These are phyloP conservation scores for Fusarium staphyleae DNA, from an alignment of 2,329 filamentous ascomycete genomes.

Conservation along the genomic window DNA sequence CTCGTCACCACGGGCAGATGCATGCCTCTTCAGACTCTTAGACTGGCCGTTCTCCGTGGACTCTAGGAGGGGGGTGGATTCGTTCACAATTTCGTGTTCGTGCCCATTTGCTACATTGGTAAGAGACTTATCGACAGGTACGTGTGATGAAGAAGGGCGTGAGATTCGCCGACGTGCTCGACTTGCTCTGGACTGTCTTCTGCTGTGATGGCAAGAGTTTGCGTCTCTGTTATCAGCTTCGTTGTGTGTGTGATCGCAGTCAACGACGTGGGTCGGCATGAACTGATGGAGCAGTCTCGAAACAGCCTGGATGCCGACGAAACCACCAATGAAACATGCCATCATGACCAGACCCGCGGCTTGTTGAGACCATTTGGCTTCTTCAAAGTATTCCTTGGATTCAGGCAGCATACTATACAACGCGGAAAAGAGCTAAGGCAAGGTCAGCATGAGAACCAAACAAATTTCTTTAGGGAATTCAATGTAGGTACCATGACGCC, in stretches of 20 bases:
- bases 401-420: conserved; percentile 93
- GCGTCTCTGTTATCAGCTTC: conserved; percentile 52
- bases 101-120: conserved; percentile 32
- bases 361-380: conserved; percentile 71
- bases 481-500: conserved; percentile 82
- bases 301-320: conserved; percentile 76
- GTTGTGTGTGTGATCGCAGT: conserved; percentile 78
- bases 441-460: conserved; percentile 15
- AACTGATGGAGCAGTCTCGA: conserved; percentile 76
- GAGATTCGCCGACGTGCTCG: conserved; percentile 44
- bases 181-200: conserved; percentile 44
- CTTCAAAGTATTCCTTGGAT: conserved; percentile 77
- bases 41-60: conserved; percentile 39
- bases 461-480: neutral
- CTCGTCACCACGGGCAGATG: conserved; percentile 42
- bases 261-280: conserved; percentile 80
- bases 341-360: conserved; percentile 74
- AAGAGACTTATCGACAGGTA: conserved; percentile 27
- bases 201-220: conserved; percentile 34
- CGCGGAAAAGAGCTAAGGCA: conserved; percentile 80
- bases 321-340: conserved; percentile 73
- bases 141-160: conserved; percentile 37
- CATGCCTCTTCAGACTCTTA: conserved; percentile 40
- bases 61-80: conserved; percentile 59
- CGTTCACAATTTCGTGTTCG: conserved; percentile 41